Evolutionary conservation across 306 rosid species (phyloP), one percentile per base, ranked within the genome.

Genomic region (Fagus sylvatica): DNA sequence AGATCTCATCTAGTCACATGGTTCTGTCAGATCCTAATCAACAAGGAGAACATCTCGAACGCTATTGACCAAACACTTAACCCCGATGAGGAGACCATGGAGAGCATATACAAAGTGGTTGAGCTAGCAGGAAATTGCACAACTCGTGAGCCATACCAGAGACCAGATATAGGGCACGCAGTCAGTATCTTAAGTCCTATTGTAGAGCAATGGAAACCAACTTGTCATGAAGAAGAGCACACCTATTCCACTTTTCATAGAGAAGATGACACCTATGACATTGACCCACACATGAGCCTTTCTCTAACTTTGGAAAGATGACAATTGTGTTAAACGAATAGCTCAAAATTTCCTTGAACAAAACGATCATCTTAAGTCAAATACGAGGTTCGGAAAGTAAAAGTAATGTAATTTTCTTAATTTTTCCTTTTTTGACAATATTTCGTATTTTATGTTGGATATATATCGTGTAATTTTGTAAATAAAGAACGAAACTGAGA

Each of bases 101-200:
- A 87, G 76, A 89, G 98, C 84, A 89, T 94, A 73, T 88, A 88
- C 80, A 90, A 89, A 78, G 97, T 94, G 53, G 86, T 91, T 0
- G 96, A 89, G 82, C 84, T 93, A 10, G 96, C 92, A 30, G 96
- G 92, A 33, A 89, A 89, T 41, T 93, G 97, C 76, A 89, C 94
- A 53, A 92, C 92, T 59, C 93, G 93, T 0, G 93, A 92, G 80
- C 97, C 95, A 28, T 84, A 90, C 74, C 97, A 88, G 78, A 89
- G 97, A 79, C 97, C 97, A 0, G 96, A 93, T 70, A 90, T 93
- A 94, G 92, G 92, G 16, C 96, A 89, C 42, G 96, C 96, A 0
- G 97, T 92, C 68, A 92, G 88, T 80, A 83, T 90, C 53, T 73
- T 92, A 76, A 90, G 88, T 72, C 97, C 97, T 53, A 88, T 90